Percentiles rank a stretch among this genome's conserved stretches.
Conservation (phyloP, 1,139 yeast species). For the Saccharomyces hybrid region DNA sequence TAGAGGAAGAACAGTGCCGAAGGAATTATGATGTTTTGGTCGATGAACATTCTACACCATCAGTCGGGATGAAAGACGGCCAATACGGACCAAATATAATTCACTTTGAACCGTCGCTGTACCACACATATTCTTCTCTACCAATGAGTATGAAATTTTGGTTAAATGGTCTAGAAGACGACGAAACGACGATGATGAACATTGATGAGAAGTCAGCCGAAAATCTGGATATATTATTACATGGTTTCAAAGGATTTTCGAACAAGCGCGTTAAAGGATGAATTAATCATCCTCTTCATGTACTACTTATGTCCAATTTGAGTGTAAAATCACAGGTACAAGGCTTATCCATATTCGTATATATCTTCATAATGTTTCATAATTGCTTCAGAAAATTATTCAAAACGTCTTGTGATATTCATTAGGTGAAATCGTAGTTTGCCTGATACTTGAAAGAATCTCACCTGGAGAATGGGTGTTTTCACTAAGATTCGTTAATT, state of each 20-base stretch:
- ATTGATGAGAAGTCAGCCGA: conserved; percentile 7
- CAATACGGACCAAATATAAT: not conserved
- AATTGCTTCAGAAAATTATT: no score
- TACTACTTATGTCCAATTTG: not conserved
- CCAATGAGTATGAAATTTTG: conserved; percentile 18
- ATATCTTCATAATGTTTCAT: not conserved
- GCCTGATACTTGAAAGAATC: not conserved
- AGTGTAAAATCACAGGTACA: not conserved
- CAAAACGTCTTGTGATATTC: not conserved
- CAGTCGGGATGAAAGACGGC: not conserved
- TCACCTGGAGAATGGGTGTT: not conserved
- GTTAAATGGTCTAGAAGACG: conserved; percentile 10
- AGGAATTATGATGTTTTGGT: not conserved
- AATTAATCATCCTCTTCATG: not conserved
- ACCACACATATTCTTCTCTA: conserved; percentile 11
- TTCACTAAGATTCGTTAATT: not conserved
- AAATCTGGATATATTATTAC: conserved; percentile 16
- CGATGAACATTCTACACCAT: not conserved
- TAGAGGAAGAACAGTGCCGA: not conserved
- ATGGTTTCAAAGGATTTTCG: conserved; percentile 22
- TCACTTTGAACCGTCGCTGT: conserved; percentile 11
- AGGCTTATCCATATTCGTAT: not conserved
- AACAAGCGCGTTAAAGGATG: not conserved
- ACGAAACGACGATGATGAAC: not conserved
- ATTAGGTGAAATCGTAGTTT: not conserved